Evolutionary conservation across 352 stramenopile genomes (phyloP).

Genomic region (Globisporangium cederbergense): DNA sequence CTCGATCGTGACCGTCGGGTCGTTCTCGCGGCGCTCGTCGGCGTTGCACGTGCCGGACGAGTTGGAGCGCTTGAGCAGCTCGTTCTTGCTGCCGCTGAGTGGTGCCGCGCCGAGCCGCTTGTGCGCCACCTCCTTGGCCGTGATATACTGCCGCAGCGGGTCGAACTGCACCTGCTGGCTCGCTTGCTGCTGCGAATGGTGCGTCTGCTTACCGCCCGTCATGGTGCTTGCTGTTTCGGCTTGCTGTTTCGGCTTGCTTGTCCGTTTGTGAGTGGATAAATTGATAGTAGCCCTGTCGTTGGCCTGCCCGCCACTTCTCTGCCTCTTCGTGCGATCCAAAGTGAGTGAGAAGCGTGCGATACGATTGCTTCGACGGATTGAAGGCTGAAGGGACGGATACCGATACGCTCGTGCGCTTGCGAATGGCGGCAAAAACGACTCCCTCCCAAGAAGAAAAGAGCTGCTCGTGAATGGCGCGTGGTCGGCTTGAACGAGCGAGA

Average conservation of each 20-base stretch:
- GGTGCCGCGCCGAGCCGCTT: constrained; percentile 25
- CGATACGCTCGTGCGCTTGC: neutral
- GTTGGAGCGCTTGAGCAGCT: constrained; percentile 14
- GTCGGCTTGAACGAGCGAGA: no score
- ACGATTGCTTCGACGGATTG: neutral
- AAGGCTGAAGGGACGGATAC: neutral
- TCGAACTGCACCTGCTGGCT: constrained; percentile 20
- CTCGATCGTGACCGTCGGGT: constrained; percentile 25
- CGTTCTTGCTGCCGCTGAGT: neutral
- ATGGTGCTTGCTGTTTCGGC: neutral
- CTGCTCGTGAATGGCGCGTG: no score
- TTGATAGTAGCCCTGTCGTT: neutral
- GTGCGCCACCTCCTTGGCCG: constrained; percentile 65
- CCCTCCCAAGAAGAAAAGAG: neutral
- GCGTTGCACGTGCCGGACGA: constrained; percentile 14
- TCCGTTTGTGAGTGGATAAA: neutral
- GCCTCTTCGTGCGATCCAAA: neutral
- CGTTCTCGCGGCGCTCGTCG: constrained; percentile 40
- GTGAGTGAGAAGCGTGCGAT: neutral
- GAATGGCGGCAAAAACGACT: neutral
- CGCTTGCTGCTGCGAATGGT: neutral
- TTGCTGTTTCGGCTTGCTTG: neutral
- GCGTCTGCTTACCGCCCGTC: neutral
- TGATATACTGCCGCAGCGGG: constrained; percentile 53
- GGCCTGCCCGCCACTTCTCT: neutral